Evolutionary conservation across 2,329 filamentous ascomycete genomes (phyloP), one percentile per base, ranked within the genome.

Genomic region (Fonsecaea nubica): DNA sequence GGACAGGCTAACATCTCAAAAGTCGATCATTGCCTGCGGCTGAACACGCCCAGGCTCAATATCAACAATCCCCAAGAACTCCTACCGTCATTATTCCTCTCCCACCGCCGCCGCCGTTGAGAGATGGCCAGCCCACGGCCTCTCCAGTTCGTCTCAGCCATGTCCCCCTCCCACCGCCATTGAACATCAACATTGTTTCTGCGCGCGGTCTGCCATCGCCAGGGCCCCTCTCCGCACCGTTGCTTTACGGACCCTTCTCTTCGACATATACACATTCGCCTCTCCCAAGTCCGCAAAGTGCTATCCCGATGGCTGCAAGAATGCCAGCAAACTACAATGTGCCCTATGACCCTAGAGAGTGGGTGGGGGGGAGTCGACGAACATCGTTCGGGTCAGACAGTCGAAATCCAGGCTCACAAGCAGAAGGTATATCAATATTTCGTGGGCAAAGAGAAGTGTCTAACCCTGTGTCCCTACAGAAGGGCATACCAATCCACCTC

Each of bases 311-410:
- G 80, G 74, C 78, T n/a, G 76, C 77, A 54, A 78, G 81, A 68
- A 75, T 79, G 54, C 63, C 73, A 7, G 64, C 75, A 33, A 72
- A 74, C 35, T 82, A 81, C 68, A 81, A 74, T 72, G 76, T 79
- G 30, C 77, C 80, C 8, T 84, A 84, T 68, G 82, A 84, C 69
- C 82, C 82, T 40, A 80, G 80, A 67, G 79, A 83, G 75, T 84
- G 82, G 82, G 80, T 78, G 0, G 78, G 79, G 21, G 76, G 80
- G 52, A 75, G 75, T 59, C 68, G 59, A 21, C 57, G 60, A 33
- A 42, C 61, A 5, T 71, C 67, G 18, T 36, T 67, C 36, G 57
- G 64, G 45, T 13, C 62, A 35, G 66, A 65, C 30, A 35, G 53
- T 38, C 63, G 56, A 21, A 35, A 30, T 42, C 18, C 42, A 30